phyloP scores from a whole-genome alignment of 176 grass and related monocot species.

The Dactylis glomerata region DNA sequence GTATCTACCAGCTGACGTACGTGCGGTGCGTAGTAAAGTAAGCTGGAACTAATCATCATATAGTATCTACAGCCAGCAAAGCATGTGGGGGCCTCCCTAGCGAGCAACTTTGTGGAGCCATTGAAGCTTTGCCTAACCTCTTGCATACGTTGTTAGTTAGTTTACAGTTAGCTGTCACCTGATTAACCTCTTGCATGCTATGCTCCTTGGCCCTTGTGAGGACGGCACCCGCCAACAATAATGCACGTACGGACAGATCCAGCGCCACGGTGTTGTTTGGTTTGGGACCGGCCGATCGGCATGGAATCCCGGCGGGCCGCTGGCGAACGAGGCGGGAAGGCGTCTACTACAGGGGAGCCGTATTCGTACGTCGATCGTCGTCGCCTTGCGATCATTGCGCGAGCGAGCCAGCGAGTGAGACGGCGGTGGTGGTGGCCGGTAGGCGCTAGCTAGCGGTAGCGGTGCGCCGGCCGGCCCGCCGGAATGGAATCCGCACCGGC shows the following conservation, averaged over 20 bases:
- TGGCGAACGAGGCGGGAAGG: background rate
- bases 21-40: background rate
- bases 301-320: background rate
- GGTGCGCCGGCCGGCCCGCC: background rate
- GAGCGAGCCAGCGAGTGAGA: too few species aligned
- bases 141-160: background rate
- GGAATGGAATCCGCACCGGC: background rate
- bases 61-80: background rate
- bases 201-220: background rate
- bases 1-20: too few species aligned
- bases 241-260: background rate
- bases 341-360: background rate
- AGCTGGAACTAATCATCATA: background rate
- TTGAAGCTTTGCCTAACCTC: background rate
- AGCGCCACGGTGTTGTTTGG: background rate
- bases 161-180: slow-evolving; percentile 12
- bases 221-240: background rate
- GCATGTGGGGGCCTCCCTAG: background rate
- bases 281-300: background rate
- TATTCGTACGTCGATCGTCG: background rate
- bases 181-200: background rate
- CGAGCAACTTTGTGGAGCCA: background rate
- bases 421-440: background rate
- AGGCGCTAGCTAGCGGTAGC: background rate
- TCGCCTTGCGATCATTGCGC: background rate